These are phyloP conservation scores for Pseudoneurospora amorphoporcata DNA, from an alignment of 495 filamentous ascomycete genomes.

Conservation along the genomic window DNA sequence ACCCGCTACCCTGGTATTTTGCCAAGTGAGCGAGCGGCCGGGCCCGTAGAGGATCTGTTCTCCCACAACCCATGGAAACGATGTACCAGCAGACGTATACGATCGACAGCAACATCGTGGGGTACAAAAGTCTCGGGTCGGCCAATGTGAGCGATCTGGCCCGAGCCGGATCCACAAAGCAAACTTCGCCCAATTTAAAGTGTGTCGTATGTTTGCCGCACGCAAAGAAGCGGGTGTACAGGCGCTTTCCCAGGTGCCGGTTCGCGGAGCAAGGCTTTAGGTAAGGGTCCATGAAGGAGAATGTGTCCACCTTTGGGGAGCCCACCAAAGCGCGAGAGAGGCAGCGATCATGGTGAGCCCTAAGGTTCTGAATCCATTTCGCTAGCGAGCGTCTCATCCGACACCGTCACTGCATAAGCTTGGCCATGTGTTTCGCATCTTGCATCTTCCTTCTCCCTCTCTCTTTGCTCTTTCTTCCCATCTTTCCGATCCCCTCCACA, in stretches of 20 bases:
- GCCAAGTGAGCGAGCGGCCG: slow-evolving; percentile 11
- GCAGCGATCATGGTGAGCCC: slow-evolving; percentile 17
- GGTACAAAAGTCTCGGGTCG: slow-evolving; percentile 16
- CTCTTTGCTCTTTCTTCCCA: background rate
- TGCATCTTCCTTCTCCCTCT: background rate
- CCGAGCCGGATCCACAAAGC: slow-evolving; percentile 17
- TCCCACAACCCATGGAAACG: slow-evolving; percentile 9
- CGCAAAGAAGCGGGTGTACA: slow-evolving; percentile 15
- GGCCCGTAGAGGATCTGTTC: slow-evolving; percentile 8
- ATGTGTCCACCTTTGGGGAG: slow-evolving; percentile 13
- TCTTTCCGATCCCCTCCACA: background rate
- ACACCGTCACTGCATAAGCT: background rate
- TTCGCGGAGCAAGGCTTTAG: slow-evolving; percentile 4
- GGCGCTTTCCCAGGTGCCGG: slow-evolving; percentile 10
- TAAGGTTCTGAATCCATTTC: slow-evolving; percentile 2
- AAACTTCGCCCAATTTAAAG: slow-evolving; percentile 22
- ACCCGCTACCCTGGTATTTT: slow-evolving; percentile 9
- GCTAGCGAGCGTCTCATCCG: background rate
- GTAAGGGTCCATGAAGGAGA: slow-evolving; percentile 16
- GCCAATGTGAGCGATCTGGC: slow-evolving; percentile 25
- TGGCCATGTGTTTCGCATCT: background rate
- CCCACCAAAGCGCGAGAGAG: slow-evolving; percentile 14
- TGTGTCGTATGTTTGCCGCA: slow-evolving; percentile 18
- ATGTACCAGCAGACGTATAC: slow-evolving; percentile 18
- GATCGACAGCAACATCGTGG: slow-evolving; percentile 31